Percentiles rank a stretch among this genome's conserved stretches.
Evolutionary conservation across 2,329 filamentous ascomycete species (phyloP).

Genomic region (Penicillium oxalicum): DNA sequence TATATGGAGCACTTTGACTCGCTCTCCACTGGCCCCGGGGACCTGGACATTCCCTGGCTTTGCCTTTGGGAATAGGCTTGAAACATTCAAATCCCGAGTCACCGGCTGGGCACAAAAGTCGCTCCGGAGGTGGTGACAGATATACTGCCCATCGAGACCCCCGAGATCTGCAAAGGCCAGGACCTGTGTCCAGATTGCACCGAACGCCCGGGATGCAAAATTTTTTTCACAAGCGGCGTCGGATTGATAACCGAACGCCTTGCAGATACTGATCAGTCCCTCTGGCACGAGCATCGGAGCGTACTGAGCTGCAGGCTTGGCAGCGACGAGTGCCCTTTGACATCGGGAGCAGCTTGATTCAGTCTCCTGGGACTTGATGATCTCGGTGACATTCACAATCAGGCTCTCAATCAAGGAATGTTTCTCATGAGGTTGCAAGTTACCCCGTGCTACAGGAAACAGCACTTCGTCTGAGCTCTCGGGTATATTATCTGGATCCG

Average conservation of each 20-base stretch:
- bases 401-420: slow-evolving; percentile 40
- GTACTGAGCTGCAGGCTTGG: slow-evolving; percentile 46
- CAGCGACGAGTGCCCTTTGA: slow-evolving; percentile 46
- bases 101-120: slow-evolving; percentile 46
- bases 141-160: slow-evolving; percentile 52
- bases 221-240: slow-evolving; percentile 45
- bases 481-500: slow-evolving; percentile 49
- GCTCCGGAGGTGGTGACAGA: slow-evolving; percentile 48
- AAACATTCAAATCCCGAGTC: slow-evolving; percentile 42
- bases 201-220: slow-evolving; percentile 46
- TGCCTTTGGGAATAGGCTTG: slow-evolving; percentile 48
- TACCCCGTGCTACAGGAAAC: slow-evolving; percentile 45
- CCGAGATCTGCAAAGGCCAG: slow-evolving; percentile 49
- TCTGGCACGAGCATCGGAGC: slow-evolving; percentile 47
- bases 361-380: slow-evolving; percentile 39
- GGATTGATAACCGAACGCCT: slow-evolving; percentile 43
- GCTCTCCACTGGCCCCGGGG: slow-evolving; percentile 47
- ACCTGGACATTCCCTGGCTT: slow-evolving; percentile 43
- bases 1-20: slow-evolving; percentile 52
- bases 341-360: slow-evolving; percentile 50
- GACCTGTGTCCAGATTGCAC: slow-evolving; percentile 54
- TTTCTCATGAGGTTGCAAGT: slow-evolving; percentile 37
- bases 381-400: slow-evolving; percentile 41
- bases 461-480: slow-evolving; percentile 46
- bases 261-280: slow-evolving; percentile 49